Evolutionary conservation across 768 basidiomycete genomes (phyloP).

Genomic region (Phaeotremella fagi): DNA sequence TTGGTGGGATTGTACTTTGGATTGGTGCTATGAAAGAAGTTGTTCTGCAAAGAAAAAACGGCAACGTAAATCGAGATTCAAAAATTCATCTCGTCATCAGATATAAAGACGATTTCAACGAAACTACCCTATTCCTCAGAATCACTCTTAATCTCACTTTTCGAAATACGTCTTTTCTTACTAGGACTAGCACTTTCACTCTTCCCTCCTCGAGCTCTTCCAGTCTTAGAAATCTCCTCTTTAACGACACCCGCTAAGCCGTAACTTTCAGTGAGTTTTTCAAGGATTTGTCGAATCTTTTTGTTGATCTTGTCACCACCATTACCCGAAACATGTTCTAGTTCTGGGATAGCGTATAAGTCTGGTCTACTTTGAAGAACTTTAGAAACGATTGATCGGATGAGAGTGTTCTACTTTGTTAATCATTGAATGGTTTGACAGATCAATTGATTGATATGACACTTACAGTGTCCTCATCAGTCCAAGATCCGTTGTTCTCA

Average conservation of each 20-base stretch:
- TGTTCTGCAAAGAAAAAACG: no score
- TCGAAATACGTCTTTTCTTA: no score
- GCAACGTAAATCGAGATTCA: no score
- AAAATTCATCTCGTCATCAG: no score
- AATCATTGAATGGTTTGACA: background rate
- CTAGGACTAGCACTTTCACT: no score
- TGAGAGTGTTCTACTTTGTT: background rate
- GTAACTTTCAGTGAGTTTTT: slow-evolving; percentile 3
- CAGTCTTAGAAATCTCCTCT: slow-evolving; percentile 16
- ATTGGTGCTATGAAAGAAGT: no score
- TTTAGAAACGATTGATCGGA: background rate
- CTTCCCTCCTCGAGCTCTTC: slow-evolving; percentile 1
- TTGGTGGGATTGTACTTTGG: no score
- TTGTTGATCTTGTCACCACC: slow-evolving; percentile 32
- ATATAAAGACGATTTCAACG: no score
- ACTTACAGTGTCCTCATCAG: background rate
- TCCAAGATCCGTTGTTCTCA: background rate
- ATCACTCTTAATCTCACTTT: no score
- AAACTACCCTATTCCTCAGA: no score
- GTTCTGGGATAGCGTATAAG: slow-evolving; percentile 14
- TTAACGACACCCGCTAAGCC: slow-evolving; percentile 14
- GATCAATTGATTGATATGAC: background rate
- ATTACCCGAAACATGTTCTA: slow-evolving; percentile 16
- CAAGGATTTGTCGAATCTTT: slow-evolving; percentile 24
- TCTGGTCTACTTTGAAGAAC: slow-evolving; percentile 3